phyloP scores from a whole-genome alignment of 257 asterid species.

The Cynanchum wilfordii region DNA sequence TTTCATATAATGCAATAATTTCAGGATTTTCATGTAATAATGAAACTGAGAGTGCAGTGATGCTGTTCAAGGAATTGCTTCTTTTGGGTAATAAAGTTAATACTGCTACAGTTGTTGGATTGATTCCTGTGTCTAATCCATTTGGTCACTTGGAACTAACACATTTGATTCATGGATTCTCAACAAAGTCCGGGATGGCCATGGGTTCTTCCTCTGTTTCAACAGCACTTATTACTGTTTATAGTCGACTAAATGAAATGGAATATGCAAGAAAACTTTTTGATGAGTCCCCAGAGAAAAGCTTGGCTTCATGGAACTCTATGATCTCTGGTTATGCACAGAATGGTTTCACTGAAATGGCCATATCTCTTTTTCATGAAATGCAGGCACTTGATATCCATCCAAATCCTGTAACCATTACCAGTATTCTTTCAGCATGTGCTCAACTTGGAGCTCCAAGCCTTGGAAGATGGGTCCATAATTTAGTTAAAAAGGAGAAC shows the following conservation, averaged over 20 bases:
- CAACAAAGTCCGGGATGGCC: conserved; percentile 47
- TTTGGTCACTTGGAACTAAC: conserved; percentile 58
- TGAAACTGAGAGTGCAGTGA: conserved; percentile 42
- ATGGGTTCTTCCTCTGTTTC: conserved; percentile 57
- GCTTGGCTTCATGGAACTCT: conserved; percentile 82
- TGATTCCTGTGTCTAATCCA: conserved; percentile 71
- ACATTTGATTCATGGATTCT: conserved; percentile 54
- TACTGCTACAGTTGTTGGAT: conserved; percentile 68
- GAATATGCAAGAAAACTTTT: conserved; percentile 61
- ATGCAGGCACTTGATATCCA: conserved; percentile 72
- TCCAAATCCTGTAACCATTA: conserved; percentile 73
- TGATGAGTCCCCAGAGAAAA: conserved; percentile 56
- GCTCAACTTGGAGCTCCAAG: conserved; percentile 86
- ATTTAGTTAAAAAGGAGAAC: conserved; percentile 45
- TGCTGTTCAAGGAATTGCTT: conserved; percentile 53
- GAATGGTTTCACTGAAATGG: conserved; percentile 68
- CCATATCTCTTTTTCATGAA: conserved; percentile 63
- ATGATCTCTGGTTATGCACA: conserved; percentile 94
- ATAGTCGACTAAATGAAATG: conserved; percentile 60
- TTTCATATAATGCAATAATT: conserved; percentile 72
- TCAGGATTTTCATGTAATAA: conserved; percentile 57
- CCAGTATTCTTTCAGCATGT: conserved; percentile 86
- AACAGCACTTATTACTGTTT: conserved; percentile 72
- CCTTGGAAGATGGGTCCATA: conserved; percentile 77
- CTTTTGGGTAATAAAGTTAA: conserved; percentile 42